Evolutionary conservation across 176 grass and related monocot species (phyloP), one percentile per base, ranked within the genome.

Genomic region (Chrysopogon serrulatus): DNA sequence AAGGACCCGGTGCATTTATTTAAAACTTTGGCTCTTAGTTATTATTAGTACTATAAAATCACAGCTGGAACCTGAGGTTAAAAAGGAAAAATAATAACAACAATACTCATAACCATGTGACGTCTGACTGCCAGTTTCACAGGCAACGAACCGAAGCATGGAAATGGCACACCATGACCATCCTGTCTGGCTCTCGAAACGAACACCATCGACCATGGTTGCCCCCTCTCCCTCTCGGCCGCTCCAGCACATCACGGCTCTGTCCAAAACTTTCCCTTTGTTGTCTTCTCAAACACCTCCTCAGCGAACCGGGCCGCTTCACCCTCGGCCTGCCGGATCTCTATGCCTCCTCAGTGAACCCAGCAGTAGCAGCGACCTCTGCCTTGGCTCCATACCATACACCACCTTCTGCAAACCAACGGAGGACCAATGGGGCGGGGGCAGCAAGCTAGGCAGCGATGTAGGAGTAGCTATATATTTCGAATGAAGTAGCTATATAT

Each of bases 311-410:
- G 31, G 11, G 42, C 31, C 1, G 62, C 41, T 8, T 66, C 19
- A 3, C n/a, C 42, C 21, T 79, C 19, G 8, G 62, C 62, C 30
- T 66, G 28, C 62, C 42, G 35, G 62, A 79, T 9, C 61, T 35
- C 23, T 0, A 67, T 36, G 42, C 77, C 62, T 4, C 62, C 19
- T 19, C n/a, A 16, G 7, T 9, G 32, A 48, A 45, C 41, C 77
- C 77, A 26, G 28, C 42, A 7, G 77, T 62, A 11, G 21, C 27
- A 19, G 62, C 77, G 21, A 65, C 42, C 61, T 79, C 42, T 2
- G 77, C 41, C 77, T 79, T 65, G 28, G 77, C 61, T 24, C 77
- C 77, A 48, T n/a, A n/a, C n/a, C n/a, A n/a, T 49, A 79, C 61
- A 79, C 77, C 41, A 79, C 60, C 6, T 49, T 66, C 61, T 79